Conservation (phyloP, 257 asterid genomes). For the Jacaranda copaia region DNA sequence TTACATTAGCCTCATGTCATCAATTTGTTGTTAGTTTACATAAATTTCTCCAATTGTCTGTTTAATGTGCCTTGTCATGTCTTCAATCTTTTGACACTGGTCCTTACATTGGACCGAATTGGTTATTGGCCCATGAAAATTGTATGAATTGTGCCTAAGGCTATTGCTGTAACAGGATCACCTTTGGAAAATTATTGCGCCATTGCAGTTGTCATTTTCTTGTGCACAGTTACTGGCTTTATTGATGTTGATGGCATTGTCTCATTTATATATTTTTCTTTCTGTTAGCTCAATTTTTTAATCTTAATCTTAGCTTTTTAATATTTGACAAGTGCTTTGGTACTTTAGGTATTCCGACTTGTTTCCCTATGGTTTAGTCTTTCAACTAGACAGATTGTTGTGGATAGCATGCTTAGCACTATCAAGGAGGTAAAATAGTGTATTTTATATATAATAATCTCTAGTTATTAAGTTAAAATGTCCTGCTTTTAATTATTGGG, state of each 20-base stretch:
- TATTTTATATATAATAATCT: slow-evolving; percentile 20
- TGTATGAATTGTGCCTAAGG: not conserved
- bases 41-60: not conserved
- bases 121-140: too few species aligned
- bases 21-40: not conserved
- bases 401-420: slow-evolving; percentile 78
- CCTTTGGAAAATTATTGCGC: too few species aligned
- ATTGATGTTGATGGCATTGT: too few species aligned
- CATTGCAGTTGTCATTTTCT: slow-evolving; percentile 23
- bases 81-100: not conserved
- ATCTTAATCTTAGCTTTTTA: slow-evolving; percentile 12
- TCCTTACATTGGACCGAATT: too few species aligned
- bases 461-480: slow-evolving; percentile 17
- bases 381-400: slow-evolving; percentile 68
- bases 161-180: not conserved
- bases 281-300: slow-evolving; percentile 13
- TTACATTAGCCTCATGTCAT: not conserved
- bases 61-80: slow-evolving; percentile 20
- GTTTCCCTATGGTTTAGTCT: slow-evolving; percentile 97
- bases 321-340: slow-evolving; percentile 35
- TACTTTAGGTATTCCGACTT: slow-evolving; percentile 88
- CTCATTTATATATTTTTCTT: slow-evolving; percentile 15
- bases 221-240: slow-evolving; percentile 20
- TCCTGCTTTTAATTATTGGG: slow-evolving; percentile 15
- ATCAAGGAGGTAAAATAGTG: slow-evolving; percentile 69